Conservation (phyloP, 371 early-diverging fungal species). For the Mucor lusitanicus region DNA sequence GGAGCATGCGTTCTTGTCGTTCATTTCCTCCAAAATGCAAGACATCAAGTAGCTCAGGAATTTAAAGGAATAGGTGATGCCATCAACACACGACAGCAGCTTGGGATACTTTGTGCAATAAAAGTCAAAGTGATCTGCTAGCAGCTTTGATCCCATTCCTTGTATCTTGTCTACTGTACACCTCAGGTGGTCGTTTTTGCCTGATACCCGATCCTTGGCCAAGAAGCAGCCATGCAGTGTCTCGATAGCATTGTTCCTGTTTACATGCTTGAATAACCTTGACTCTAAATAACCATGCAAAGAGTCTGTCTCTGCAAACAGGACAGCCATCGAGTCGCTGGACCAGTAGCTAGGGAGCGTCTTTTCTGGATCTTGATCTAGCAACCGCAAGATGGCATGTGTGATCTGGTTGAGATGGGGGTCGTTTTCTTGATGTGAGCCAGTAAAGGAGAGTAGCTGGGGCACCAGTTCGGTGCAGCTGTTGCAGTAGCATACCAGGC, state of each 20-base stretch:
- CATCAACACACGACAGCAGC: slow-evolving; percentile 36
- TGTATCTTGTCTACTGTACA: slow-evolving; percentile 4
- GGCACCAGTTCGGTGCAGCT: slow-evolving; percentile 27
- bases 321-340: slow-evolving; percentile 15
- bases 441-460: slow-evolving; percentile 20
- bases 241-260: slow-evolving; percentile 36
- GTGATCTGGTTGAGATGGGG: slow-evolving; percentile 18
- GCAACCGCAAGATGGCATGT: slow-evolving; percentile 13
- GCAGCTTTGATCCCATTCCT: slow-evolving; percentile 4
- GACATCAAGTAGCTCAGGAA: slow-evolving; percentile 29
- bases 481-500: slow-evolving; percentile 29
- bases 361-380: slow-evolving; percentile 32
- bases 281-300: slow-evolving; percentile 22
- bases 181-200: background rate
- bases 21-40: slow-evolving; percentile 23
- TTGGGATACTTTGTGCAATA: slow-evolving; percentile 34
- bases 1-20: slow-evolving; percentile 18
- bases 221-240: slow-evolving; percentile 32
- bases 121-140: slow-evolving; percentile 30
- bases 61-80: slow-evolving; percentile 33
- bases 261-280: slow-evolving; percentile 19
- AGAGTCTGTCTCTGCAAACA: slow-evolving; percentile 23
- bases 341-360: slow-evolving; percentile 32
- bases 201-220: slow-evolving; percentile 6
- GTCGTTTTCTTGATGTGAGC: slow-evolving; percentile 21